Conservation (phyloP, 1,284 basidiomycete genomes). For the Sanguinoderma infundibulare region DNA sequence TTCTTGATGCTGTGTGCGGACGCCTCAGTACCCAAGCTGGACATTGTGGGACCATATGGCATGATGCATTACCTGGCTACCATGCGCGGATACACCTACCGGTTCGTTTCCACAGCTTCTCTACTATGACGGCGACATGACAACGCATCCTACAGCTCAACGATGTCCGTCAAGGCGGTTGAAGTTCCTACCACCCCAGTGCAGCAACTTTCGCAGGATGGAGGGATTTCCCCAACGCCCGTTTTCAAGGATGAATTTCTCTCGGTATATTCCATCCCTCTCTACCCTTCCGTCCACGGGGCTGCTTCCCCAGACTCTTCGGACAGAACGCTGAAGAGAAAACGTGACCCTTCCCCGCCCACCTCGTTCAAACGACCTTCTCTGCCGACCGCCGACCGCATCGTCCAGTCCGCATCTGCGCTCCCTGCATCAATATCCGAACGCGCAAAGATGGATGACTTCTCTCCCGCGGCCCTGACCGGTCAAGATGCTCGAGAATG, state of each 20-base stretch:
- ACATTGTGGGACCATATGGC: slow-evolving; percentile 76
- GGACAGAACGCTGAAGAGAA: slow-evolving; percentile 31
- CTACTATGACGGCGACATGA: not conserved
- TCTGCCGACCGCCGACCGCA: slow-evolving; percentile 14
- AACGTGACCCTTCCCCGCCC: slow-evolving; percentile 29
- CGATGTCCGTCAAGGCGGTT: slow-evolving; percentile 48
- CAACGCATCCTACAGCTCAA: slow-evolving; percentile 43
- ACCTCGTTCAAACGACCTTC: slow-evolving; percentile 44
- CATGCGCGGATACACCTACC: slow-evolving; percentile 64
- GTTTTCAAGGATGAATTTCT: slow-evolving; percentile 69
- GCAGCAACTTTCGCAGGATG: slow-evolving; percentile 19
- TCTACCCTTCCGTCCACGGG: slow-evolving; percentile 36
- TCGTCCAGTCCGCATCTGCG: slow-evolving; percentile 10
- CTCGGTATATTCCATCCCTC: slow-evolving; percentile 64
- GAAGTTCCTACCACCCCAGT: slow-evolving; percentile 46
- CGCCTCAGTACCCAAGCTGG: slow-evolving; percentile 58
- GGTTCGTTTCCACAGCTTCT: slow-evolving; percentile 46
- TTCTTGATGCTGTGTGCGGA: slow-evolving; percentile 86
- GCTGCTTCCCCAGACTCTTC: not conserved
- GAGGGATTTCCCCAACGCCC: slow-evolving; percentile 25
- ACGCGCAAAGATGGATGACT: slow-evolving; percentile 23
- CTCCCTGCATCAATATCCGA: not conserved
- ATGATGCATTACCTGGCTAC: slow-evolving; percentile 74
- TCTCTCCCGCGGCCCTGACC: slow-evolving; percentile 42
- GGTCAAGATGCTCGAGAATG: slow-evolving; percentile 54